Percentiles rank a stretch among this genome's conserved stretches.
Evolutionary conservation across 208 protist genomes (phyloP).

Genomic region (Acanthamoeba lenticulata): DNA sequence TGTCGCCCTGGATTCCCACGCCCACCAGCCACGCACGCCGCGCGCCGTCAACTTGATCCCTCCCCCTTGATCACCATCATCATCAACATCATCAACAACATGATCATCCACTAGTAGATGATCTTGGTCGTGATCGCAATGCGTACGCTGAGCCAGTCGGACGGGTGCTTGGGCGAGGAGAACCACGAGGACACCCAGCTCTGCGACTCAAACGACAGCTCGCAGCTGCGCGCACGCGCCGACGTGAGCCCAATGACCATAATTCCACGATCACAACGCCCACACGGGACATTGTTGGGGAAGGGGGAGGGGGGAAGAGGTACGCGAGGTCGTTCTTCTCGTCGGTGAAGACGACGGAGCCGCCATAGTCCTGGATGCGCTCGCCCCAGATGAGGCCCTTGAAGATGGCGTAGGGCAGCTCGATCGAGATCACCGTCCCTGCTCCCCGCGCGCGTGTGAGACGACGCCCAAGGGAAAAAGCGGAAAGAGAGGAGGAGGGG

Average conservation of each 20-base stretch:
- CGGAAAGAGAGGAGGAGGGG: not conserved
- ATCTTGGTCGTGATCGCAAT: not conserved
- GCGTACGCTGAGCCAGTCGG: not conserved
- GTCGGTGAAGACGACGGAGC: not conserved
- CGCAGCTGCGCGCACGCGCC: not conserved
- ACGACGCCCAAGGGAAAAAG: not conserved
- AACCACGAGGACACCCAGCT: not conserved
- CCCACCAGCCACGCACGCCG: not conserved
- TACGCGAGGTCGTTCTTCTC: conserved; percentile 41
- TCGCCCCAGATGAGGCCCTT: conserved; percentile 53
- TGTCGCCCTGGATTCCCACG: not conserved
- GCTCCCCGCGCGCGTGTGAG: not conserved
- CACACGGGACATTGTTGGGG: too few species aligned
- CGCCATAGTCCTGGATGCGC: conserved; percentile 45
- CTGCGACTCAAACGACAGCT: not conserved
- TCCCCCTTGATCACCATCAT: too few species aligned
- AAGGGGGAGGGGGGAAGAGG: not conserved
- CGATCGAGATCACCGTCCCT: not conserved
- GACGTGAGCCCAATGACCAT: too few species aligned
- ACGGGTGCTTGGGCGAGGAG: conserved; percentile 25
- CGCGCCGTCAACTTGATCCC: too few species aligned
- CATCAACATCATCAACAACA: too few species aligned
- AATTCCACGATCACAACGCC: too few species aligned
- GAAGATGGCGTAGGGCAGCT: not conserved
- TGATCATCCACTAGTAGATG: too few species aligned